Conservation (phyloP, 352 stramenopile species). For the Globisporangium radiosum region DNA sequence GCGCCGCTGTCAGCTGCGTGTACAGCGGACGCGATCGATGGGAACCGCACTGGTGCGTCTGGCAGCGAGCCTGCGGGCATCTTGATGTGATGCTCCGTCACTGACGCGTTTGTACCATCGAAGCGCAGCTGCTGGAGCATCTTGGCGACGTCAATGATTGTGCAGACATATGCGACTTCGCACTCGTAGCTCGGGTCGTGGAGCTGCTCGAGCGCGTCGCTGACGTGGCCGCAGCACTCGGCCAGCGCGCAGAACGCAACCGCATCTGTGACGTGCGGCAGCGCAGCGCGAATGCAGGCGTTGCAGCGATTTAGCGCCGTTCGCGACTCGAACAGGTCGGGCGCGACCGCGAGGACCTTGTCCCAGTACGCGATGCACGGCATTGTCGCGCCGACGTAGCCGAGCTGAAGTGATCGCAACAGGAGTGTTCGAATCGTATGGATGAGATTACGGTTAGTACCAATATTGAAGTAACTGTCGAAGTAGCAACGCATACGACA, state of each 20-base stretch:
- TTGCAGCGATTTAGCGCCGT: constrained; percentile 32
- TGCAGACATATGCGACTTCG: constrained; percentile 52
- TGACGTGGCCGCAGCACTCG: constrained; percentile 41
- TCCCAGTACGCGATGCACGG: constrained; percentile 59
- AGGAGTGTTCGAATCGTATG: background rate
- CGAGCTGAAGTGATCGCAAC: constrained; percentile 21
- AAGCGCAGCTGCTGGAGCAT: constrained; percentile 21
- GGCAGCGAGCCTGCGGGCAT: background rate
- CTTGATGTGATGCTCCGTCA: constrained; percentile 1
- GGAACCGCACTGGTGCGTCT: constrained; percentile 19
- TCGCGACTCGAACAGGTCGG: constrained; percentile 46
- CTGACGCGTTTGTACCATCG: background rate
- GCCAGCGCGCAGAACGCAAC: constrained; percentile 54
- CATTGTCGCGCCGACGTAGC: constrained; percentile 43
- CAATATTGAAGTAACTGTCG: background rate
- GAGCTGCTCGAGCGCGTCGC: constrained; percentile 44
- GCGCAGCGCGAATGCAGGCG: constrained; percentile 26
- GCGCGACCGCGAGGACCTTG: constrained; percentile 28
- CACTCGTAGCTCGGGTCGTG: constrained; percentile 45
- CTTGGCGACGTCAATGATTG: constrained; percentile 35
- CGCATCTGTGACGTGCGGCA: constrained; percentile 39
- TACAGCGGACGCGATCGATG: constrained; percentile 19
- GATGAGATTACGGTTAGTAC: too few species aligned
- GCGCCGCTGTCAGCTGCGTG: background rate
- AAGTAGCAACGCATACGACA: background rate